Conservation (phyloP, 192 early-diverging fungal genomes). For the Rhizophagus sp. region DNA sequence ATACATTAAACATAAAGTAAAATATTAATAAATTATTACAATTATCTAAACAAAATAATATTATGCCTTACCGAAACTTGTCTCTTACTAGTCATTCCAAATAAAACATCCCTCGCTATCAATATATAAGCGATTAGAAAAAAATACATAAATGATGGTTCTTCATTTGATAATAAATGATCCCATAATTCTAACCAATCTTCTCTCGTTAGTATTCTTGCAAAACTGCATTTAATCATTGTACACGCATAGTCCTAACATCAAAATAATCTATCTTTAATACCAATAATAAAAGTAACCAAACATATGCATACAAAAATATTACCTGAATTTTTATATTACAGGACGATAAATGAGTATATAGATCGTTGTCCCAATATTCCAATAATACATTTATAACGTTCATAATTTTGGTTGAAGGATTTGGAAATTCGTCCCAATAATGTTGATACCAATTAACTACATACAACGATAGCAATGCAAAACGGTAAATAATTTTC, state of each 20-base stretch:
- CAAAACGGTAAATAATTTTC: no score
- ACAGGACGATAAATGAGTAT: neutral
- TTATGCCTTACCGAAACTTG: neutral
- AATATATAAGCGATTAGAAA: neutral
- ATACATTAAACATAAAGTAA: neutral
- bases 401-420: neutral
- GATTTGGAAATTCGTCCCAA: constrained; percentile 5
- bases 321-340: neutral
- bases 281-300: neutral
- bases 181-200: constrained; percentile 16
- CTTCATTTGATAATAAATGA: constrained; percentile 19
- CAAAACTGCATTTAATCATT: neutral
- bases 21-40: neutral
- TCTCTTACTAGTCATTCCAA: neutral
- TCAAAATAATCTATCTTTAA: neutral
- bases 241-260: neutral
- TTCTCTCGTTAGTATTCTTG: neutral
- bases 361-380: neutral
- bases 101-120: neutral
- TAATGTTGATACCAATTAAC: constrained; percentile 17
- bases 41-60: neutral
- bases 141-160: constrained; percentile 18
- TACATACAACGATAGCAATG: neutral
- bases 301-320: neutral
- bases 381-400: neutral